Evolutionary conservation across 108 stramenopile genomes (phyloP), one percentile per base, ranked within the genome.

Genomic region (Skeletonema tropicum): DNA sequence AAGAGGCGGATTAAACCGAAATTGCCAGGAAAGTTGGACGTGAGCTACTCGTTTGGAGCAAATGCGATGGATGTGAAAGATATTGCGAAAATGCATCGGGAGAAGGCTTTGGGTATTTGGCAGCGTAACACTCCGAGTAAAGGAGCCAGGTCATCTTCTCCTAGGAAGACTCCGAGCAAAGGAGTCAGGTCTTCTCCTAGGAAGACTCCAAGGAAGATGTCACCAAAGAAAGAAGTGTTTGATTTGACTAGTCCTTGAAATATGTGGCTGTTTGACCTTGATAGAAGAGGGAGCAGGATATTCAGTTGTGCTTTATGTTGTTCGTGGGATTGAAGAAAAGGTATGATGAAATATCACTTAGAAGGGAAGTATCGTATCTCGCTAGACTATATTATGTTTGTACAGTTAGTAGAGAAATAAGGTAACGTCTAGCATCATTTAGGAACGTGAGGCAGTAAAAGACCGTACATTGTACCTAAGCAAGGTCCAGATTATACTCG

Each of bases 31-130:
- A 26, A 15, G 12, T 19, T 89, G 49, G 79, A 89, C 73, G 75
- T 89, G 9, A 57, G 75, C 12, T 83, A 71, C 55, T 63, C 70
- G 8, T 89, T 87, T 63, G 88, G 87, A 10, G 75, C 68, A 0
- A 61, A 77, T 60, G 76, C 76, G 19, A 46, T 77, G 52, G 66
- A 73, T 64, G 42, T 74, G 12, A 73, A 69, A 19, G 60, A 60
- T 17, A 41, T 79, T 17, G 66, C 78, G 14, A 60, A 73, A 46
- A 59, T 60, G 31, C 73, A 71, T 38, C 77, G 63, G 39, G 76
- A 77, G 25, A 66, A 66, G 42, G 35, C 71, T 21, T 49, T 55
- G 11, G 75, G 64, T 0, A n/a, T 60, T 25, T 60, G 64, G 35
- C 21, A 64, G 21, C 5, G 25, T 30, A 35, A 6, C 6, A 45